These are phyloP conservation scores for Tolypocladium capitatum DNA, from an alignment of 2,329 filamentous ascomycete genomes.

Conservation along the genomic window DNA sequence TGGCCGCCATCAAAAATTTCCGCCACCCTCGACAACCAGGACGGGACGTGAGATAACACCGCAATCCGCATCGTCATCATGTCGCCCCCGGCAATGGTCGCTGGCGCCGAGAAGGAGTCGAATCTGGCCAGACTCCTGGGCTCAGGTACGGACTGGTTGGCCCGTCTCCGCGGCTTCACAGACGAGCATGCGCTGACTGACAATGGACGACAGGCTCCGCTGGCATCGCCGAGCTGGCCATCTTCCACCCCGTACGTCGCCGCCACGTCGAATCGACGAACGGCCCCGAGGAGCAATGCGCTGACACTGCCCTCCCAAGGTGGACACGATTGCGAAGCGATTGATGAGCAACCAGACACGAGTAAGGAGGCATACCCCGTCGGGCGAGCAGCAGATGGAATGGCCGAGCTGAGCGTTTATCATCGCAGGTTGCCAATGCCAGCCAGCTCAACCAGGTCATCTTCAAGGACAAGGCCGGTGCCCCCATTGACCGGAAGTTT, in stretches of 20 bases:
- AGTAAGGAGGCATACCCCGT: conserved; percentile 27
- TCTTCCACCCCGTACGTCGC: conserved; percentile 72
- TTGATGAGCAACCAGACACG: conserved; percentile 91
- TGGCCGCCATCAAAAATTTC: conserved; percentile 6
- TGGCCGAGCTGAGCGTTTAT: conserved; percentile 7
- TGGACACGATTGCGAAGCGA: conserved; percentile 96
- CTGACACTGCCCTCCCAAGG: conserved; percentile 33
- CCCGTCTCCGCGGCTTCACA: background rate
- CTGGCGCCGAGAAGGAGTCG: conserved; percentile 62
- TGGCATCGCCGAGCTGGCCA: conserved; percentile 81
- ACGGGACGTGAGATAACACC: conserved; percentile 1
- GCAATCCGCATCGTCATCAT: conserved; percentile 24
- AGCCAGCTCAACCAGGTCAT: conserved; percentile 76
- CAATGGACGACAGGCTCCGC: conserved; percentile 53
- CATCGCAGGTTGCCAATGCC: conserved; percentile 17
- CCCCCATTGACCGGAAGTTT: conserved; percentile 63
- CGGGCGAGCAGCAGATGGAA: conserved; percentile 1
- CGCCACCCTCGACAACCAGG: background rate
- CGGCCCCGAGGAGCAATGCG: background rate
- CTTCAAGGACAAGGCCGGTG: conserved; percentile 77
- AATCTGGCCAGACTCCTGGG: conserved; percentile 77
- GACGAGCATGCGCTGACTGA: conserved; percentile 12
- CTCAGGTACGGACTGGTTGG: conserved; percentile 48
- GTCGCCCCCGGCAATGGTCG: conserved; percentile 41
- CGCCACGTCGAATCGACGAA: conserved; percentile 2